Evolutionary conservation across 2,329 filamentous ascomycete species (phyloP), one percentile per base, ranked within the genome.

Genomic region (Geoglossum cookeanum): DNA sequence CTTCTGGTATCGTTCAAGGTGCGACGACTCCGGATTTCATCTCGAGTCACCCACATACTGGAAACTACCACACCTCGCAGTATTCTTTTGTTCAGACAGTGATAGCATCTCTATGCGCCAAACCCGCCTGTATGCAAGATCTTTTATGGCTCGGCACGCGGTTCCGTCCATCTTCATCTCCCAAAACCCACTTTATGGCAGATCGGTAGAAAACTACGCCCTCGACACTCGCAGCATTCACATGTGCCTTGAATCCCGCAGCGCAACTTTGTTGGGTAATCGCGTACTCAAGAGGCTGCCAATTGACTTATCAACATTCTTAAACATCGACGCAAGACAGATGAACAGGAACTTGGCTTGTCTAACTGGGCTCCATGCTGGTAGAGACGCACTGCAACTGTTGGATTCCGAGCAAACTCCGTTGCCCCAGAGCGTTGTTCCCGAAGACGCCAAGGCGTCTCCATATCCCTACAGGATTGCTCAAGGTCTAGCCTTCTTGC

Each of bases 341-440:
- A 73, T 78, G 70, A 78, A 77, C 63, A 69, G 74, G 59, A 76
- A 77, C 60, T 64, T 78, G 27, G 73, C 75, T n/a, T 73, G 72
- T 58, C 64, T 78, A 44, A 75, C 74, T 6, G 69, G 70, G 3
- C 62, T 73, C 33, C 60, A 63, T 11, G 65, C 68, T 59, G 47
- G 61, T 59, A 57, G 62, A 62, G 59, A 62, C 61, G 33, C 55
- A 48, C 59, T 58, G 15, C 58, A 60, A 48, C 59, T 13, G 11
- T 27, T 37, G 22, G 39, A 30, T 45, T n/a, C 13, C 5, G 30
- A 53, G 22, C 49, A 53, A 33, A 53, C 33, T 8, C 32, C 49
- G 3, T 27, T 8, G 22, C 33, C 49, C 3, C 30, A n/a, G 17
- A 35, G 7, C 30, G 9, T 17, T 15, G n/a, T 5, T 32, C 22